A percentile compares a stretch with the other conserved stretches of the same genome.
Conservation (phyloP, 2,329 filamentous ascomycete species). For the Xenoacremonium recifei region DNA sequence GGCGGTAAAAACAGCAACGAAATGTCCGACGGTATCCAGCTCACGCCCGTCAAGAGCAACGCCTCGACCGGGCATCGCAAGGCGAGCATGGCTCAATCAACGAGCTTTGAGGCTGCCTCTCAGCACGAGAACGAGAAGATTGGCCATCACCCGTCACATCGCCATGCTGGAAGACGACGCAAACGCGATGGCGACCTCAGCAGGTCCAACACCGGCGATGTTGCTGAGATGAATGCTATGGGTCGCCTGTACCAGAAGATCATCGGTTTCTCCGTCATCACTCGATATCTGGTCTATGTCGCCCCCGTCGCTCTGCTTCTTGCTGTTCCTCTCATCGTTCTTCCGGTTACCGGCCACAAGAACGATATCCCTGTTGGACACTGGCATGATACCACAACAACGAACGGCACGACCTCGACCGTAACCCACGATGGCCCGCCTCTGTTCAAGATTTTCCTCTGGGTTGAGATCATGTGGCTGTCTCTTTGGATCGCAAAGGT, state of each 20-base stretch:
- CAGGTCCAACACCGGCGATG: constrained; percentile 51
- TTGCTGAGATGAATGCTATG: constrained; percentile 61
- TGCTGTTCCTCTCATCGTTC: constrained; percentile 59
- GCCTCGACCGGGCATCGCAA: constrained; percentile 54
- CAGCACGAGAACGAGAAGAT: constrained; percentile 45
- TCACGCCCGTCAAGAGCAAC: constrained; percentile 55
- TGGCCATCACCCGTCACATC: constrained; percentile 31
- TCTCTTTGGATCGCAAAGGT: constrained; percentile 67
- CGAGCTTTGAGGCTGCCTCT: constrained; percentile 33
- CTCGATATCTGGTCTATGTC: constrained; percentile 67
- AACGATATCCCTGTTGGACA: constrained; percentile 15
- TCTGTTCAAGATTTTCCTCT: constrained; percentile 63
- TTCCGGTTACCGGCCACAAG: constrained; percentile 40
- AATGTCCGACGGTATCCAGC: constrained; percentile 50
- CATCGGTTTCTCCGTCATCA: constrained; percentile 60
- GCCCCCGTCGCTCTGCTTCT: constrained; percentile 61
- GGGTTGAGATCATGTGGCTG: constrained; percentile 69
- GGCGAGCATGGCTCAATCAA: constrained; percentile 37
- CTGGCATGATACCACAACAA: constrained; percentile 5
- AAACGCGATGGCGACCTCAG: constrained; percentile 37
- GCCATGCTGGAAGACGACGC: constrained; percentile 46
- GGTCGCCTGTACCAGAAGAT: constrained; percentile 65
- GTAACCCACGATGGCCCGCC: constrained; percentile 38
- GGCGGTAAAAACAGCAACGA: constrained; percentile 29
- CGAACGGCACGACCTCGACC: constrained; percentile 1